Percentiles rank a stretch among this genome's conserved stretches.
Conservation (phyloP, 164 flowering plant genomes). For the Vitis rotundifolia region DNA sequence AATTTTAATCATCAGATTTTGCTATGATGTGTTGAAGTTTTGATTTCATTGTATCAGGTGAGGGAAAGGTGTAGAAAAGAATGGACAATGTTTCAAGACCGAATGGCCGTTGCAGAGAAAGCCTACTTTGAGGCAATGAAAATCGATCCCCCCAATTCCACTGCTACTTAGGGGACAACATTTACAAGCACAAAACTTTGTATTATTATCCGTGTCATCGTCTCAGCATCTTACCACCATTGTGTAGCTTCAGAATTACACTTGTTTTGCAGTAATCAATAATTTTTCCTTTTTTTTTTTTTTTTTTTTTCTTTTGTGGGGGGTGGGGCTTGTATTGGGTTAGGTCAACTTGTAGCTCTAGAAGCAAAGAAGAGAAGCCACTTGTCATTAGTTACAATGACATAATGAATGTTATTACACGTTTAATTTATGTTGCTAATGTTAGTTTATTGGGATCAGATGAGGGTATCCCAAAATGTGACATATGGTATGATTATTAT, state of each 20-base stretch:
- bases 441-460: too few species aligned
- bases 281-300: too few species aligned
- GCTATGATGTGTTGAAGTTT: background rate
- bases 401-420: too few species aligned
- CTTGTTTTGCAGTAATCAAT: too few species aligned
- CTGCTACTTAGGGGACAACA: conserved; percentile 20
- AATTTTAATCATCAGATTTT: background rate
- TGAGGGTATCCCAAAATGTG: too few species aligned
- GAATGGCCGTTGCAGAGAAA: conserved; percentile 63
- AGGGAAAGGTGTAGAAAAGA: conserved; percentile 81
- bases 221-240: background rate
- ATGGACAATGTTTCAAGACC: conserved; percentile 76
- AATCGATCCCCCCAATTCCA: conserved; percentile 46
- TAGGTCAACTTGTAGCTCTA: too few species aligned
- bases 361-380: too few species aligned
- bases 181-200: background rate
- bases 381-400: too few species aligned
- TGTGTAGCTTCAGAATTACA: background rate
- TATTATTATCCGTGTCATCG: background rate
- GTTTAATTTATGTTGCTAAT: too few species aligned
- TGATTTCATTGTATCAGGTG: conserved; percentile 46
- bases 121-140: conserved; percentile 49
- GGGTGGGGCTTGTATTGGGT: too few species aligned
- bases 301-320: too few species aligned
- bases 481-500: too few species aligned